Conservation (phyloP, 208 protist species). For the Leishmania lainsoni region DNA sequence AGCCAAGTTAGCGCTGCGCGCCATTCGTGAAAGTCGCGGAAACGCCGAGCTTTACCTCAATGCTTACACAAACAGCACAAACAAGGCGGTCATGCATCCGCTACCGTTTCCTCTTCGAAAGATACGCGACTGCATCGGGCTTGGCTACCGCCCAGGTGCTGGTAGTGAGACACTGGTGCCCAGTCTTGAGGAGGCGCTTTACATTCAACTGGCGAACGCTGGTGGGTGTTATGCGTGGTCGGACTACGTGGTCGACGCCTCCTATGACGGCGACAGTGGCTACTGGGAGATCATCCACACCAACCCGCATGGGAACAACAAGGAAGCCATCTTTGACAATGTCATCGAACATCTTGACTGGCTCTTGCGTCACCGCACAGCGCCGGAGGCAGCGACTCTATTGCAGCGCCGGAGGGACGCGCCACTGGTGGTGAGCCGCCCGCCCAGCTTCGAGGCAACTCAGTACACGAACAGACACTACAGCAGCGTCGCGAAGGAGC, state of each 20-base stretch:
- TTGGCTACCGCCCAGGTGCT: constrained; percentile 31
- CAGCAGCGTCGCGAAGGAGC: constrained; percentile 46
- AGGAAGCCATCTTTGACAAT: constrained; percentile 65
- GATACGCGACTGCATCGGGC: constrained; percentile 63
- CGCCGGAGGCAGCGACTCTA: constrained; percentile 14
- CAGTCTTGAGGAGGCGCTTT: constrained; percentile 54
- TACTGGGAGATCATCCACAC: constrained; percentile 67
- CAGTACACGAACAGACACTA: constrained; percentile 64
- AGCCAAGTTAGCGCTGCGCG: constrained; percentile 62
- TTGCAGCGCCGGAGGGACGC: constrained; percentile 17
- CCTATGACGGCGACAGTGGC: constrained; percentile 57
- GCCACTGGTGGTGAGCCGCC: constrained; percentile 12
- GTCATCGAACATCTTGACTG: constrained; percentile 65
- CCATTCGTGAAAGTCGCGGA: constrained; percentile 35
- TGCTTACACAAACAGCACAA: constrained; percentile 50
- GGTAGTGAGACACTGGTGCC: background rate
- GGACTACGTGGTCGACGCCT: constrained; percentile 74
- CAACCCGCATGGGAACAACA: constrained; percentile 53
- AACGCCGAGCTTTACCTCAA: constrained; percentile 44
- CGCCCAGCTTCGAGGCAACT: constrained; percentile 24
- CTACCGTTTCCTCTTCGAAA: constrained; percentile 67
- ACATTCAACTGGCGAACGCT: constrained; percentile 75
- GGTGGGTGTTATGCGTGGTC: constrained; percentile 85
- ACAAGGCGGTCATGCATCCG: constrained; percentile 36
- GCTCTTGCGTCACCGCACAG: constrained; percentile 37